Evolutionary conservation across 306 rosid species (phyloP).

Genomic region (Inga leiocalycina): DNA sequence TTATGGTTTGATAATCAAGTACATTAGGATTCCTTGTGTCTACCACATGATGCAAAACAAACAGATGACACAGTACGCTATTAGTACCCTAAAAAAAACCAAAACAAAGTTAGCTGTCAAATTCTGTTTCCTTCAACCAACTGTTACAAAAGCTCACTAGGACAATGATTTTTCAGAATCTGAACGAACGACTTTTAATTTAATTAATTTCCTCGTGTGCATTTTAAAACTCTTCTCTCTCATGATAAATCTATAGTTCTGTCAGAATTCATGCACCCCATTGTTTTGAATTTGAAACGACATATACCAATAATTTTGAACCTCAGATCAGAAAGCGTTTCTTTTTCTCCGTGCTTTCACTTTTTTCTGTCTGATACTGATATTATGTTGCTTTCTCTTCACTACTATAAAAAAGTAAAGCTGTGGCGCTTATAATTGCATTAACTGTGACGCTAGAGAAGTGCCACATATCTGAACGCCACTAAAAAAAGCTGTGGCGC

Average conservation of each 20-base stretch:
- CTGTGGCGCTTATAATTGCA: no score
- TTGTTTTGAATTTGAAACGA: slow-evolving; percentile 33
- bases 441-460: no score
- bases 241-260: background rate
- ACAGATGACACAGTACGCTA: slow-evolving; percentile 40
- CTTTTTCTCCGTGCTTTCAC: slow-evolving; percentile 37
- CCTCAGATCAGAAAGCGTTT: slow-evolving; percentile 17
- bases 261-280: slow-evolving; percentile 41
- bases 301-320: background rate
- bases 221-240: background rate
- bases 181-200: background rate
- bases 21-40: slow-evolving; percentile 53
- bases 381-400: slow-evolving; percentile 35
- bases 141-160: slow-evolving; percentile 24
- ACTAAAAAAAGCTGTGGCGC: no score
- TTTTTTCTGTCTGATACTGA: slow-evolving; percentile 16
- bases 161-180: slow-evolving; percentile 26
- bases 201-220: slow-evolving; percentile 12
- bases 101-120: slow-evolving; percentile 44
- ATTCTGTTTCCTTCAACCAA: slow-evolving; percentile 33
- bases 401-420: no score
- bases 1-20: slow-evolving; percentile 27
- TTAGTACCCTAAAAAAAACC: background rate
- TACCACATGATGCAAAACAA: slow-evolving; percentile 65
- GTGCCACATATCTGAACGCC: no score